A percentile compares a stretch with the other conserved stretches of the same genome.
phyloP scores from a whole-genome alignment of 2,329 filamentous ascomycete species.

The Alternaria burnsii region DNA sequence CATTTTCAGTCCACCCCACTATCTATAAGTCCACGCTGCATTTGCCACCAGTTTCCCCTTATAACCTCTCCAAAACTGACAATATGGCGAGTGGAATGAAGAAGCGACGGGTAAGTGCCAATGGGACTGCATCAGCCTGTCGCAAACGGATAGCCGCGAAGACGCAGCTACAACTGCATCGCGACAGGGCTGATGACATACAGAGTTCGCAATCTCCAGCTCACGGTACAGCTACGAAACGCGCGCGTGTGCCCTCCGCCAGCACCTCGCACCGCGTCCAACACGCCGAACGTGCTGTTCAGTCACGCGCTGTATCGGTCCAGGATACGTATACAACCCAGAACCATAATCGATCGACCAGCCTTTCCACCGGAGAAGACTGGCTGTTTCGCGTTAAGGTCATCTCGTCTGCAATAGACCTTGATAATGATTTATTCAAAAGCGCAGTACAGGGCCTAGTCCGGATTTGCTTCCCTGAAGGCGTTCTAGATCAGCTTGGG shows the following conservation, averaged over 20 bases:
- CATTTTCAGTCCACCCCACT: background rate
- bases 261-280: background rate
- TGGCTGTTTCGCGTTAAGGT: slow-evolving; percentile 38
- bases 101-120: slow-evolving; percentile 15
- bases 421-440: slow-evolving; percentile 31
- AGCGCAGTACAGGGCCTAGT: slow-evolving; percentile 38
- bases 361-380: slow-evolving; percentile 26
- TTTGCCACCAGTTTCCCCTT: no score
- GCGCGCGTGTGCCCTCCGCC: slow-evolving; percentile 1
- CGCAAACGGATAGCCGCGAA: no score
- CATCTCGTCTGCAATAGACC: slow-evolving; percentile 16
- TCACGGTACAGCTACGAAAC: slow-evolving; percentile 1
- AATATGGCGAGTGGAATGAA: slow-evolving; percentile 11
- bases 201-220: slow-evolving; percentile 8
- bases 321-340: slow-evolving; percentile 6
- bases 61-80: background rate
- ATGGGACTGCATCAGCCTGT: no score
- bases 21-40: no score
- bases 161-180: background rate
- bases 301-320: background rate
- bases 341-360: background rate
- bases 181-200: background rate
- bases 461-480: slow-evolving; percentile 38
- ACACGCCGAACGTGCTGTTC: background rate
- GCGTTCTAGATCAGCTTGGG: slow-evolving; percentile 33